These are phyloP conservation scores for Paramecium biaurelia DNA, from an alignment of 73 alveolate species.

Conservation along the genomic window DNA sequence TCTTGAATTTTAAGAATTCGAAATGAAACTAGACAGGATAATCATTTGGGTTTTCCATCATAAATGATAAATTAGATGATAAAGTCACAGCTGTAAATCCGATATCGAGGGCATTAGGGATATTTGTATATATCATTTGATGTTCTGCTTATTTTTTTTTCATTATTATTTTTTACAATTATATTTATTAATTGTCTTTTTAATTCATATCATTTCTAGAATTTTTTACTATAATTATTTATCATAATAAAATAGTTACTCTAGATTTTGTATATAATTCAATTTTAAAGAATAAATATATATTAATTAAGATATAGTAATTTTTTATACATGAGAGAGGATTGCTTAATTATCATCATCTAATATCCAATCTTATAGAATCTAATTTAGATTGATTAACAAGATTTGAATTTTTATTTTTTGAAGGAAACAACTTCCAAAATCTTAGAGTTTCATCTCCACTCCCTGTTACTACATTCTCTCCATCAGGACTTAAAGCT, in stretches of 20 bases:
- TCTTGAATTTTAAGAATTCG: slow-evolving; percentile 16
- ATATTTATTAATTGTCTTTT: background rate
- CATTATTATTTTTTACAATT: background rate
- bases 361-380: background rate
- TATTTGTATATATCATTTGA: background rate
- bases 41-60: slow-evolving; percentile 37
- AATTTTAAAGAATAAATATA: background rate
- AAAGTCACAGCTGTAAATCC: slow-evolving; percentile 45
- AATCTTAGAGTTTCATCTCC: slow-evolving; percentile 96
- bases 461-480: slow-evolving; percentile 94
- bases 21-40: slow-evolving; percentile 21
- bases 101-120: slow-evolving; percentile 27
- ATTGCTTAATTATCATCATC: slow-evolving; percentile 5
- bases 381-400: background rate
- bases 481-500: slow-evolving; percentile 91
- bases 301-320: background rate
- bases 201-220: background rate
- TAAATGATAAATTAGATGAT: background rate
- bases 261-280: no score
- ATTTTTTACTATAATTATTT: background rate
- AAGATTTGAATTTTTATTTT: background rate
- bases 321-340: background rate
- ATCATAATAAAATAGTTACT: background rate
- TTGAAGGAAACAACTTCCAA: slow-evolving; percentile 92
- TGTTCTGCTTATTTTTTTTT: slow-evolving; percentile 7